These are phyloP conservation scores for Magnusiomyces clavatus DNA, from an alignment of 1,139 yeast species.

Conservation along the genomic window DNA sequence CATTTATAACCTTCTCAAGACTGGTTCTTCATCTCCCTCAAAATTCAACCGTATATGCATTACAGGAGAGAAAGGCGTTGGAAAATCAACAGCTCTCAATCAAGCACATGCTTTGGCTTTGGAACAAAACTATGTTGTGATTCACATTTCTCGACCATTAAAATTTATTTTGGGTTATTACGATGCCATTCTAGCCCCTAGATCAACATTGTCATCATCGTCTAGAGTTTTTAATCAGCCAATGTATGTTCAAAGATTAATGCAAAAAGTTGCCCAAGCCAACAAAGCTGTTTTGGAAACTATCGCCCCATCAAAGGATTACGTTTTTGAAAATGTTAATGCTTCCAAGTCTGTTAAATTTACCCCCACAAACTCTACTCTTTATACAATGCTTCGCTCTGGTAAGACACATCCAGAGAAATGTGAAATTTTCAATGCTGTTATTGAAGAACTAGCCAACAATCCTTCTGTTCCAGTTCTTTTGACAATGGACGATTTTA, in stretches of 20 bases:
- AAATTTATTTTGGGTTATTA: constrained; percentile 60
- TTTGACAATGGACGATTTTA: constrained; percentile 68
- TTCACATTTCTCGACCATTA: constrained; percentile 62
- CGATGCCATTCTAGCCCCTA: constrained; percentile 53
- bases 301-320: constrained; percentile 28
- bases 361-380: constrained; percentile 39
- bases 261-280: constrained; percentile 49
- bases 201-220: constrained; percentile 15
- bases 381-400: constrained; percentile 37
- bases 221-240: constrained; percentile 63
- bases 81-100: constrained; percentile 67
- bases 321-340: constrained; percentile 11
- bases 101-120: constrained; percentile 62
- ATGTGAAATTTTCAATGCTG: constrained; percentile 42
- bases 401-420: constrained; percentile 33
- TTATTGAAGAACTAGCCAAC: constrained; percentile 47
- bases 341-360: constrained; percentile 24
- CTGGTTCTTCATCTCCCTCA: constrained; percentile 26
- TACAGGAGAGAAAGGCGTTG: constrained; percentile 69
- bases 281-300: constrained; percentile 47
- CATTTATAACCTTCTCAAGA: constrained; percentile 28
- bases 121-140: constrained; percentile 44
- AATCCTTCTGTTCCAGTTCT: constrained; percentile 50
- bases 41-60: constrained; percentile 47
- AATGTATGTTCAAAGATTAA: constrained; percentile 59